phyloP scores from a whole-genome alignment of 2,329 filamentous ascomycete species.

The Aspergillus novofumigatus region DNA sequence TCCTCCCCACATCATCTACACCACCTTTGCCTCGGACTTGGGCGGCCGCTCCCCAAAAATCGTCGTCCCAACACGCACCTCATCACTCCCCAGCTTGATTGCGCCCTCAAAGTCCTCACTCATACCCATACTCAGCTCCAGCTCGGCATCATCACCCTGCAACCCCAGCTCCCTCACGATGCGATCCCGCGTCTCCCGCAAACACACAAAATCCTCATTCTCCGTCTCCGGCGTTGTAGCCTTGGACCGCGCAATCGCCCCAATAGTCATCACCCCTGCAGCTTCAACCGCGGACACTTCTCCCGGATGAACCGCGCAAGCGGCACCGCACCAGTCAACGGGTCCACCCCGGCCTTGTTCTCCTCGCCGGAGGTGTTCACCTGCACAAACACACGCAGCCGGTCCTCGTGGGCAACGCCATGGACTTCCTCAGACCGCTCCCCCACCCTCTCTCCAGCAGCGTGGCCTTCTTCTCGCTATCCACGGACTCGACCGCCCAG shows the following conservation, averaged over 20 bases:
- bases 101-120: slow-evolving; percentile 93
- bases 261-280: slow-evolving; percentile 97
- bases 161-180: slow-evolving; percentile 61
- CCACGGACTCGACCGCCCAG: slow-evolving; percentile 87
- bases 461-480: slow-evolving; percentile 80
- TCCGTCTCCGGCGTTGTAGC: slow-evolving; percentile 70
- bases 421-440: slow-evolving; percentile 42
- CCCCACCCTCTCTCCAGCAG: slow-evolving; percentile 72
- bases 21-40: slow-evolving; percentile 73
- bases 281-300: slow-evolving; percentile 66
- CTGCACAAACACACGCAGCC: slow-evolving; percentile 77
- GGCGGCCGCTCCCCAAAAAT: slow-evolving; percentile 84
- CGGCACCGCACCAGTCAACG: slow-evolving; percentile 52
- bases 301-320: slow-evolving; percentile 68
- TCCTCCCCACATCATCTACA: slow-evolving; percentile 14
- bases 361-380: slow-evolving; percentile 92
- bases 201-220: slow-evolving; percentile 79
- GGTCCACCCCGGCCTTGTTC: slow-evolving; percentile 76
- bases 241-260: slow-evolving; percentile 80
- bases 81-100: slow-evolving; percentile 74
- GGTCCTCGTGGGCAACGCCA: slow-evolving; percentile 31
- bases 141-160: slow-evolving; percentile 42
- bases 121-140: slow-evolving; percentile 99
- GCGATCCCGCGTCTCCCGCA: slow-evolving; percentile 67
- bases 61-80: slow-evolving; percentile 88